These are phyloP conservation scores for Gossypium arboreum DNA, from an alignment of 345 rosid species.

Conservation along the genomic window DNA sequence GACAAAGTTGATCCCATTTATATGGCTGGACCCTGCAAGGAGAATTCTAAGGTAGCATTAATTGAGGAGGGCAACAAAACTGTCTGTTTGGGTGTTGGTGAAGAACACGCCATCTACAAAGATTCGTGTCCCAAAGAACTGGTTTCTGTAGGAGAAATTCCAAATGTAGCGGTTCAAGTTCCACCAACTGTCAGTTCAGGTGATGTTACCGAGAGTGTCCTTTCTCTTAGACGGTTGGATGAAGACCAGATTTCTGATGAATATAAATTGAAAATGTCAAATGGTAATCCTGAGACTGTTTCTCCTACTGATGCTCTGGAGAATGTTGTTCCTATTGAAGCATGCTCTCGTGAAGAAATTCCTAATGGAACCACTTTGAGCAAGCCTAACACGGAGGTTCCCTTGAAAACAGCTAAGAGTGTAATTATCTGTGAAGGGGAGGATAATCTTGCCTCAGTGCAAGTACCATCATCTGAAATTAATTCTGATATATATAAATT, in stretches of 20 bases:
- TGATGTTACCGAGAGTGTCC: too few relatives aligned
- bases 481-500: neutral
- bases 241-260: constrained; percentile 10
- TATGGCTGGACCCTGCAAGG: too few relatives aligned
- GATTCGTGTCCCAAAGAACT: too few relatives aligned
- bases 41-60: too few relatives aligned
- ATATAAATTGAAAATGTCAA: neutral
- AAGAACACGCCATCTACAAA: too few relatives aligned
- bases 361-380: neutral
- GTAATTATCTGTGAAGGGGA: neutral
- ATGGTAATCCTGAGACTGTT: constrained; percentile 1
- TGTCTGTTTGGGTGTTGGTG: too few relatives aligned
- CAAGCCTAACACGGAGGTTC: neutral
- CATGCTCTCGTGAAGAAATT: neutral
- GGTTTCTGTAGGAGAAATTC: too few relatives aligned
- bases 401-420: neutral
- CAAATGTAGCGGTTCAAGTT: too few relatives aligned
- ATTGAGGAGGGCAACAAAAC: too few relatives aligned
- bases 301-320: neutral
- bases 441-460: constrained; percentile 5
- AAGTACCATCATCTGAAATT: neutral
- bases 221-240: too few relatives aligned
- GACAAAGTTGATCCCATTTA: too few relatives aligned
- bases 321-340: neutral
- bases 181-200: too few relatives aligned